Evolutionary conservation across 73 alveolate species (phyloP), one percentile per base, ranked within the genome.

Genomic region (Blepharisma japonicum): DNA sequence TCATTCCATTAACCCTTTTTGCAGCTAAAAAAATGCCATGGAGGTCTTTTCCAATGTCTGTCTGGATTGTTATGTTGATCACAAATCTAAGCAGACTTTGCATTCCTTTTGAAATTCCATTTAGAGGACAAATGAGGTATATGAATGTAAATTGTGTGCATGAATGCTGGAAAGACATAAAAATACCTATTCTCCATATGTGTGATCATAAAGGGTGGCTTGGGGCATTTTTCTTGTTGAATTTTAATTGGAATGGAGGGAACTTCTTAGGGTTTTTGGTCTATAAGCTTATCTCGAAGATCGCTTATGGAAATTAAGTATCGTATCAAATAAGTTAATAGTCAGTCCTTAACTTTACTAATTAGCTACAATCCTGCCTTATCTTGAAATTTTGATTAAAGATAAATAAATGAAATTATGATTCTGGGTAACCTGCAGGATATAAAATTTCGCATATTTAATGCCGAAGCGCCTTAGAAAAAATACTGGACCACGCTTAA

Each of bases 161-260:
- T 48, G 71, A 48, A 38, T 70, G 80, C 80, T 70, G 80, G 80
- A 70, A 70, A 70, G 80, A 70, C 76, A 71, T 70, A 21, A 70
- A 70, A 61, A 61, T 61, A 8, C 47, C 50, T 8, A 39, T 61
- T 61, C 5, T 61, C 5, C 74, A 61, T 25, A n/a, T 61, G 23
- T n/a, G 47, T 25, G 74, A 61, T 61, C 74, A 39, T 61, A 61
- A 18, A 9, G 18, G 14, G 14, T 61, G 23, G 49, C 11, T 61
- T 14, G 74, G 23, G 48, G 0, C 14, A 2, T 61, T 61, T 61
- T 61, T n/a, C 46, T 61, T 61, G 5, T 25, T 61, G 38, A 61
- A 61, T 25, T 61, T 61, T 25, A 9, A 14, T 25, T 61, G 74
- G 74, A 25, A 61, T 61, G 74, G 14, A 20, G 74, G 74, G 4